Evolutionary conservation across 768 basidiomycete genomes (phyloP), one percentile per base, ranked within the genome.

Genomic region (Pulveroboletus sp.): DNA sequence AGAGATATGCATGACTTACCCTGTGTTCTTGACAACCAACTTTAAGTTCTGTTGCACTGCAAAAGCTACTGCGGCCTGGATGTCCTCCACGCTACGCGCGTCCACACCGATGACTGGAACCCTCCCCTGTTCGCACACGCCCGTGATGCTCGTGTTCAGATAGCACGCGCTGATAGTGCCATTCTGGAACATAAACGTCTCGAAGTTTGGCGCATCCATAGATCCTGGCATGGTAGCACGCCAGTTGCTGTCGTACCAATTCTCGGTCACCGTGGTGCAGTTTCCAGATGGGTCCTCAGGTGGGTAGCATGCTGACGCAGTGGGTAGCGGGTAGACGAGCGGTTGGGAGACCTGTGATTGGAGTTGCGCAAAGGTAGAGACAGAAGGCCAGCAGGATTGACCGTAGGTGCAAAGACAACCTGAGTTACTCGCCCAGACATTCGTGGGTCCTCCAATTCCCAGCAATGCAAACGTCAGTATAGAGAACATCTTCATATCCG

Each of bases 161-260:
- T 47, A 56, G 34, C 52, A 60, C 3, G 51, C 43, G 1, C 72
- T 71, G 39, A 78, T 76, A 32, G 75, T 78, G 16, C 72, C 76
- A 54, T 77, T 78, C 20, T 40, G 47, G 25, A 65, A 72, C 1
- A 61, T 57, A 41, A 61, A 75, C 24, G 57, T 68, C 55, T 67
- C 72, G 31, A 54, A 70, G 34, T 71, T 69, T 0, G 57, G 42
- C 5, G 49, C 39, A 47, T 77, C 66, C 69, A 72, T 70, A 1
- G 72, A 63, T 4, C 76, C 75, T 9, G 75, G 57, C 17, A 71
- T 62, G 9, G 68, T 60, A 0, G 75, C 52, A 1, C 74, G 72
- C 75, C 75, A 77, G 40, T 45, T 60, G 0, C 72, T 72, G 33
- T 76, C 60, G 5, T 6, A 4, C 49, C 65, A 67, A 12, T 64